Conservation (phyloP, 768 basidiomycete genomes). For the Termitomyces titanicus region DNA sequence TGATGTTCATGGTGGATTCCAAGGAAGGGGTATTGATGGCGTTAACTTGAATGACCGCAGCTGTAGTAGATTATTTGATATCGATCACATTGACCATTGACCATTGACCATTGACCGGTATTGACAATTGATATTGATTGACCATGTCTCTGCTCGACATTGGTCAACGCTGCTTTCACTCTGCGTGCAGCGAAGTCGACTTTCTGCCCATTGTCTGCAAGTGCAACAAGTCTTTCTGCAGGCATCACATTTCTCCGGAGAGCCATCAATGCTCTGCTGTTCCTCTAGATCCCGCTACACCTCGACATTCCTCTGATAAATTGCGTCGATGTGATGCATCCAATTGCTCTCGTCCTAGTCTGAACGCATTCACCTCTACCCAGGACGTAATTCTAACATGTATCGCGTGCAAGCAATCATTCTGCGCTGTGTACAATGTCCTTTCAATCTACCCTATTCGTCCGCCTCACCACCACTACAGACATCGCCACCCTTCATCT, state of each 20-base stretch:
- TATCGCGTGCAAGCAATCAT: constrained; percentile 48
- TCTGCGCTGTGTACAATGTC: constrained; percentile 55
- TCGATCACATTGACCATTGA: no score
- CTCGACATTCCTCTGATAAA: constrained; percentile 19
- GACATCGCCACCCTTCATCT: constrained; percentile 65
- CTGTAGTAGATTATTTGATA: no score
- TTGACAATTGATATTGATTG: constrained; percentile 5
- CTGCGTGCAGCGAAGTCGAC: constrained; percentile 60
- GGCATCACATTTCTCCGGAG: constrained; percentile 55
- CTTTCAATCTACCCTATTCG: constrained; percentile 11
- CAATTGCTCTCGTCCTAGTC: constrained; percentile 52
- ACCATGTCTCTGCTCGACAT: constrained; percentile 41
- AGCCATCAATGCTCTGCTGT: constrained; percentile 50
- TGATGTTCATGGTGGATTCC: constrained; percentile 66
- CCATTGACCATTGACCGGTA: no score
- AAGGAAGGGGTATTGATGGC: constrained; percentile 10
- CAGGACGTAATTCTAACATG: constrained; percentile 36
- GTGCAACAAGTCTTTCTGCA: constrained; percentile 62
- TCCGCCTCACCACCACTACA: constrained; percentile 20
- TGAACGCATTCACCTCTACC: constrained; percentile 37
- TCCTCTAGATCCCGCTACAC: not conserved
- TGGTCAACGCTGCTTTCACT: constrained; percentile 63
- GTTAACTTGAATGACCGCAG: no score
- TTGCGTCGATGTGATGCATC: constrained; percentile 47
- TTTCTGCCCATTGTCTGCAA: constrained; percentile 74